Conservation (phyloP, 2,329 filamentous ascomycete genomes). For the Penicillium fuscoglaucum region DNA sequence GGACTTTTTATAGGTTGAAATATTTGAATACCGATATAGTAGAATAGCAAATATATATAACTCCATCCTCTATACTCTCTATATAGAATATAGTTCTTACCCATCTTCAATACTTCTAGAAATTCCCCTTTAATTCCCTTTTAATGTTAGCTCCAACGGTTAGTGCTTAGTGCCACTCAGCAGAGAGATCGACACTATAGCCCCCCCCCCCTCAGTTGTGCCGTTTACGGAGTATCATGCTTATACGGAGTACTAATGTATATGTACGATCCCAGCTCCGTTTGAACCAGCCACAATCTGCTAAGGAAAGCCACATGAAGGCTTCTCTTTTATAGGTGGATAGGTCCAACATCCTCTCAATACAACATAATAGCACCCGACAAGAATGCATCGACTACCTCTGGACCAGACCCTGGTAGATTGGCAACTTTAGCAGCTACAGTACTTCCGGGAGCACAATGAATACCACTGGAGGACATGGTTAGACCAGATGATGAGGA, state of each 20-base stretch:
- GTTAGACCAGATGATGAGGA: slow-evolving; percentile 4
- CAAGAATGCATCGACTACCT: not conserved
- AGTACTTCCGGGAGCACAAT: not conserved
- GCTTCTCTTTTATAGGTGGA: not conserved
- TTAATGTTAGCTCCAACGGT: not conserved
- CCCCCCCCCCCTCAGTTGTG: not conserved
- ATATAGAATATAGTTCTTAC: too few species aligned
- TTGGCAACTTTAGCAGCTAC: not conserved
- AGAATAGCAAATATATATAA: not conserved
- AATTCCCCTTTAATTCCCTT: not conserved
- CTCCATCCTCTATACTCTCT: too few species aligned
- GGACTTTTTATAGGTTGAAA: not conserved
- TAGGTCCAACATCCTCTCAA: not conserved
- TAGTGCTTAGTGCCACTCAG: not conserved
- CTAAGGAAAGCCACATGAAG: not conserved
- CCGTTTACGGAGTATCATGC: not conserved
- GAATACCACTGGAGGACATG: not conserved
- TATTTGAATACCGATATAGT: too few species aligned
- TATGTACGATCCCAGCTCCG: too few species aligned
- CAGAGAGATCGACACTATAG: not conserved
- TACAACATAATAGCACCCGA: too few species aligned
- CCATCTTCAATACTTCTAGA: not conserved
- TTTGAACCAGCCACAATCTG: not conserved
- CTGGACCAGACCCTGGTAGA: not conserved
- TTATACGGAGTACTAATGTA: too few species aligned